phyloP scores from a whole-genome alignment of 805 yeast species.

The Yarrowia sp. region DNA sequence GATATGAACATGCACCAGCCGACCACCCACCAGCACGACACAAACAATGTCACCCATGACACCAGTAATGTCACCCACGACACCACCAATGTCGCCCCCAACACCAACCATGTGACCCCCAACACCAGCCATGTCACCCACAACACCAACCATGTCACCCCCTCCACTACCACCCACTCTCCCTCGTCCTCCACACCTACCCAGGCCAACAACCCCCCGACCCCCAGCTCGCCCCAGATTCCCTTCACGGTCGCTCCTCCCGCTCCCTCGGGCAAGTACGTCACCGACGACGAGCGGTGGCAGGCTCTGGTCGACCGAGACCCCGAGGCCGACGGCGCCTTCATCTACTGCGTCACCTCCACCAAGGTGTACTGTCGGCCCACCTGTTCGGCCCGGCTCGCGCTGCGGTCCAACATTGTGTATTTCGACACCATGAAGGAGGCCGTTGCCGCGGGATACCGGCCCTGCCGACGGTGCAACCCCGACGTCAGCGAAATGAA shows the following conservation, averaged over 20 bases:
- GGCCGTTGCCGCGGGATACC: conserved; percentile 57
- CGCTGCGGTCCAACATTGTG: conserved; percentile 54
- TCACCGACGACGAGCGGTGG: conserved; percentile 42
- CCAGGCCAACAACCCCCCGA: too few species aligned
- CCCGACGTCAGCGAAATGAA: conserved; percentile 51
- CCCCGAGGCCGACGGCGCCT: conserved; percentile 56
- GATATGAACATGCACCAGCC: too few species aligned
- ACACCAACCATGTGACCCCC: background rate
- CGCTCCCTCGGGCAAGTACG: conserved; percentile 46
- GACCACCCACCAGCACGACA: too few species aligned
- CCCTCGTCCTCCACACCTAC: too few species aligned
- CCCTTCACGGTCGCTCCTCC: conserved; percentile 36
- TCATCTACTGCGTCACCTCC: conserved; percentile 49
- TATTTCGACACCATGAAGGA: conserved; percentile 53
- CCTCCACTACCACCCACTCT: background rate
- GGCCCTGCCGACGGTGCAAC: conserved; percentile 63
- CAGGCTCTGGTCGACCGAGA: conserved; percentile 58
- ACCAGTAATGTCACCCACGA: background rate
- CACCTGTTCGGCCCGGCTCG: conserved; percentile 60
- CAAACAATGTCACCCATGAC: background rate
- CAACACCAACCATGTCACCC: background rate
- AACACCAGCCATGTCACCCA: background rate
- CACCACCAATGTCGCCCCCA: background rate
- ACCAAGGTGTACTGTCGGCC: conserved; percentile 66
- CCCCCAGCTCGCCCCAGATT: conserved; percentile 17